These are phyloP conservation scores for Tricholoma hemisulphureum DNA, from an alignment of 768 basidiomycete genomes.

Conservation along the genomic window DNA sequence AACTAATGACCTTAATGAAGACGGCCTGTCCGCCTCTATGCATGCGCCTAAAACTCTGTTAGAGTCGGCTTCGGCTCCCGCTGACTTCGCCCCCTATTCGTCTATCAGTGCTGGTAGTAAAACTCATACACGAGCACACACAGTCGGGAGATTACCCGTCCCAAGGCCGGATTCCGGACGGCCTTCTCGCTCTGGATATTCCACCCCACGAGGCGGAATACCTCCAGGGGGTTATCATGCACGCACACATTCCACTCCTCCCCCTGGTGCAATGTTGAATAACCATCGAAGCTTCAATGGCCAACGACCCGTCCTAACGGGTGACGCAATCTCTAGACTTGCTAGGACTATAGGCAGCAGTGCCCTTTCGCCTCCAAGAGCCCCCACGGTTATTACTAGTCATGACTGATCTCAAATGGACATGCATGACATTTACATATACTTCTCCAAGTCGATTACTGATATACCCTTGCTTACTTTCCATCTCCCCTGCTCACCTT, in stretches of 20 bases:
- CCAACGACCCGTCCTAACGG: constrained; percentile 69
- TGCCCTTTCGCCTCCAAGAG: constrained; percentile 22
- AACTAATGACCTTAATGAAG: background rate
- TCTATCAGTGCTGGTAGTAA: constrained; percentile 29
- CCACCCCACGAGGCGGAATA: constrained; percentile 42
- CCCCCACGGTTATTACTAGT: constrained; percentile 18
- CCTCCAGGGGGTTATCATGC: constrained; percentile 41
- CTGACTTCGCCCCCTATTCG: constrained; percentile 31
- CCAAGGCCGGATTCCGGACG: constrained; percentile 30
- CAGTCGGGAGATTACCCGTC: constrained; percentile 44
- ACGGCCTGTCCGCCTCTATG: constrained; percentile 51
- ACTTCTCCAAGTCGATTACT: background rate
- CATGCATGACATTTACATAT: constrained; percentile 1
- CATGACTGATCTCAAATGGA: constrained; percentile 20
- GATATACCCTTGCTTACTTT: constrained; percentile 1
- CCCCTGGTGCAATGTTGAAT: constrained; percentile 32
- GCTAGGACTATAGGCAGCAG: constrained; percentile 56
- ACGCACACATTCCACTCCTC: constrained; percentile 69
- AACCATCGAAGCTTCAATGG: constrained; percentile 43
- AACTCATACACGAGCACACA: constrained; percentile 56
- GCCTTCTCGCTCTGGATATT: constrained; percentile 42
- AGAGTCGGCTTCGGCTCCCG: constrained; percentile 42
- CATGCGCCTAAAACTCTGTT: constrained; percentile 48
- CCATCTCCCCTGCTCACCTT: constrained; percentile 1
- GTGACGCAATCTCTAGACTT: constrained; percentile 65